Evolutionary conservation across 2,329 filamentous ascomycete genomes (phyloP).

Genomic region (Penicillium sp.): DNA sequence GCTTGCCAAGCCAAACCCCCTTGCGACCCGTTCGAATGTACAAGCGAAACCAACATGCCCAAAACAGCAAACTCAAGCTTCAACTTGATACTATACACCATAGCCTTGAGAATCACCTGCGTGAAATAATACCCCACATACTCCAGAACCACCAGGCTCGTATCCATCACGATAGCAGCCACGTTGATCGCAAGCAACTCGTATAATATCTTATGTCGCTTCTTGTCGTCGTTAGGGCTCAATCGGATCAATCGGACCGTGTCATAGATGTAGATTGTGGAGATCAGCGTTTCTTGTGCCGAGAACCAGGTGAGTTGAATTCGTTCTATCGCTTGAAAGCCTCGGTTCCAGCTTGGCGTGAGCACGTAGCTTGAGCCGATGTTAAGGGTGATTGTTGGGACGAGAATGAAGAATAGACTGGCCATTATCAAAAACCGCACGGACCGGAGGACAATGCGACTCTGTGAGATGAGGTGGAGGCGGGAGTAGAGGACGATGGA

Average conservation of each 20-base stretch:
- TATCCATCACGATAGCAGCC: slow-evolving; percentile 44
- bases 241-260: slow-evolving; percentile 41
- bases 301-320: slow-evolving; percentile 13
- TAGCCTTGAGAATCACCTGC: slow-evolving; percentile 36
- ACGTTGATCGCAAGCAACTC: slow-evolving; percentile 45
- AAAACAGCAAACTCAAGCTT: slow-evolving; percentile 56
- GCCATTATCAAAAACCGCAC: slow-evolving; percentile 54
- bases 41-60: slow-evolving; percentile 37
- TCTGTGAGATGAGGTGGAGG: slow-evolving; percentile 54
- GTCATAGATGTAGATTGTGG: slow-evolving; percentile 47
- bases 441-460: slow-evolving; percentile 41
- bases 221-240: slow-evolving; percentile 4
- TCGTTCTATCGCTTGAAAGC: slow-evolving; percentile 3
- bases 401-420: slow-evolving; percentile 14
- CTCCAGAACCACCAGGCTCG: slow-evolving; percentile 36
- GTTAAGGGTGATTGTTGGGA: slow-evolving; percentile 7
- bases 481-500: slow-evolving; percentile 57
- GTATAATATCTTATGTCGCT: slow-evolving; percentile 31
- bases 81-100: slow-evolving; percentile 35
- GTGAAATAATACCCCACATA: slow-evolving; percentile 36
- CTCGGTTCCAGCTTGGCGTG: slow-evolving; percentile 20
- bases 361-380: slow-evolving; percentile 6
- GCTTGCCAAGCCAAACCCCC: not conserved
- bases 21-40: slow-evolving; percentile 2
- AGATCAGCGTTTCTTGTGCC: slow-evolving; percentile 9